These are phyloP conservation scores for Thielaviopsis populi DNA, from an alignment of 2,329 filamentous ascomycete genomes.

Conservation along the genomic window DNA sequence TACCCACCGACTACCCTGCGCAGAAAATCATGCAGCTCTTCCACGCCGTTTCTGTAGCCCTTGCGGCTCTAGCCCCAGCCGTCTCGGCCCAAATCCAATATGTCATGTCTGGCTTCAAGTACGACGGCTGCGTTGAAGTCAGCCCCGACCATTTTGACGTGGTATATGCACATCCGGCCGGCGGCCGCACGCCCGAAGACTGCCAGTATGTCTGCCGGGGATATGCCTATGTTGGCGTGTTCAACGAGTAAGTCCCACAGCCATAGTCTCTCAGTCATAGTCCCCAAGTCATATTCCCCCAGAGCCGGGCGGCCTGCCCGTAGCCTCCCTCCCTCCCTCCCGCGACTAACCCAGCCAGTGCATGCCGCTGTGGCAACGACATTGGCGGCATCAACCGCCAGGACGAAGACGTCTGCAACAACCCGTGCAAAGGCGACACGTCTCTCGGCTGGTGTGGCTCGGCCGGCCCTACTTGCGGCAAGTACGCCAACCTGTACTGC, in stretches of 20 bases:
- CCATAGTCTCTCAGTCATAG: too few relatives aligned
- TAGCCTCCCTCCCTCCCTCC: neutral
- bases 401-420: constrained; percentile 16
- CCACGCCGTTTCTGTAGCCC: neutral
- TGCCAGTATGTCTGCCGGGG: constrained; percentile 16
- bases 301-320: neutral
- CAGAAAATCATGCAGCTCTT: constrained; percentile 7
- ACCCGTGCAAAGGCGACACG: constrained; percentile 15
- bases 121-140: constrained; percentile 16
- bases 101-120: constrained; percentile 13
- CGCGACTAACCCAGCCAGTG: constrained; percentile 7
- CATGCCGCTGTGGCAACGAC: constrained; percentile 16
- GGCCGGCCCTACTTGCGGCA: constrained; percentile 6
- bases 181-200: constrained; percentile 17
- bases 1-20: neutral
- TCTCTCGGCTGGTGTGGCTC: constrained; percentile 16
- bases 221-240: constrained; percentile 16
- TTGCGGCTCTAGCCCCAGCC: neutral
- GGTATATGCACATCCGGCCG: constrained; percentile 10
- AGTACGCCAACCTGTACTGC: constrained; percentile 16
- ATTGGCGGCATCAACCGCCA: constrained; percentile 13
- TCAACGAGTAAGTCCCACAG: constrained; percentile 17
- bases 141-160: neutral
- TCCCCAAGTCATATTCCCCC: too few relatives aligned
- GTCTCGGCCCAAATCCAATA: constrained; percentile 15